These are phyloP conservation scores for Chrysopogon serrulatus DNA, from an alignment of 176 grass and related monocot species.

Conservation along the genomic window DNA sequence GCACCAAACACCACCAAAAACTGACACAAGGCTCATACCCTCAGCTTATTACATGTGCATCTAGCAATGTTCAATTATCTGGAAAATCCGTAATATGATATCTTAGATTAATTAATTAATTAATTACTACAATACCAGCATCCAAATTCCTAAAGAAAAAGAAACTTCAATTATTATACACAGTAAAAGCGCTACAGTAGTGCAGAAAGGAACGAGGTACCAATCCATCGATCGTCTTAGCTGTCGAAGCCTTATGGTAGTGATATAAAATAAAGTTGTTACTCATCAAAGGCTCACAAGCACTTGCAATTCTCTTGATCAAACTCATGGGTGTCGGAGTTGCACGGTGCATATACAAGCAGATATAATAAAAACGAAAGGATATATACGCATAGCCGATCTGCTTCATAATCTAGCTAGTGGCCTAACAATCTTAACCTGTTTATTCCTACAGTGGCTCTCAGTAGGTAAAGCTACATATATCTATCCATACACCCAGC, in stretches of 20 bases:
- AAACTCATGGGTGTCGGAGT: constrained; percentile 29
- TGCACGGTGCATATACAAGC: neutral
- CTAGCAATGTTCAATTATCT: neutral
- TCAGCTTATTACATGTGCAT: neutral
- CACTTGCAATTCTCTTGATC: neutral
- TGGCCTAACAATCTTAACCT: constrained; percentile 25
- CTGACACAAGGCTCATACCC: neutral
- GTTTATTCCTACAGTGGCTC: constrained; percentile 34
- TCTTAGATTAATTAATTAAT: constrained; percentile 15
- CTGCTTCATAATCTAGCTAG: constrained; percentile 3
- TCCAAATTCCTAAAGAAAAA: neutral
- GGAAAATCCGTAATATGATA: neutral
- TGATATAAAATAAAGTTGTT: constrained; percentile 30
- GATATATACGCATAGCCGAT: neutral
- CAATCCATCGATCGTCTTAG: constrained; percentile 2
- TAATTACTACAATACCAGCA: neutral
- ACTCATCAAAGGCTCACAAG: constrained; percentile 18
- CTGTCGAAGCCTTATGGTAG: constrained; percentile 9
- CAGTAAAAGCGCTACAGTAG: constrained; percentile 1
- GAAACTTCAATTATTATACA: neutral
- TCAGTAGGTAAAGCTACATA: constrained; percentile 6
- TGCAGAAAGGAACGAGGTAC: neutral
- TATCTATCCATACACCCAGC: constrained; percentile 10
- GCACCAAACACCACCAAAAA: neutral
- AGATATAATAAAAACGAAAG: constrained; percentile 10